Percentiles rank a stretch among this genome's conserved stretches.
Conservation (phyloP, 2,329 filamentous ascomycete genomes). For the Phaeoacremonium minimum region DNA sequence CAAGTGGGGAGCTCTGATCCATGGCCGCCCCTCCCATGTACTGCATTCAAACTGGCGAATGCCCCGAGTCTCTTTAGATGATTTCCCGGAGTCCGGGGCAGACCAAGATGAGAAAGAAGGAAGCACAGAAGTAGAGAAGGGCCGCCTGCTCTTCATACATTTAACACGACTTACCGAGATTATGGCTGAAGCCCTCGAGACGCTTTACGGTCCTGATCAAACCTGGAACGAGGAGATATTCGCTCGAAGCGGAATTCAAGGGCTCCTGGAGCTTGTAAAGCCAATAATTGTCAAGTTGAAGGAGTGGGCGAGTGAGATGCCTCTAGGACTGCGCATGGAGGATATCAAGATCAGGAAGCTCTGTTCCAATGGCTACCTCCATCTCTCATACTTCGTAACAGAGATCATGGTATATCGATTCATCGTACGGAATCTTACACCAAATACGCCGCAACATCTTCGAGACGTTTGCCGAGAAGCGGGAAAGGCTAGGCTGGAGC, state of each 20-base stretch:
- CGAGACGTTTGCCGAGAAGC: constrained; percentile 28
- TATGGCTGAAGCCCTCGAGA: constrained; percentile 44
- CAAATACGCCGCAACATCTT: constrained; percentile 21
- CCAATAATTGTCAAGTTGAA: constrained; percentile 18
- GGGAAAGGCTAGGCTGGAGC: constrained; percentile 31
- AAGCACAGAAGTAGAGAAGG: constrained; percentile 37
- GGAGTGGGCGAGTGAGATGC: constrained; percentile 15
- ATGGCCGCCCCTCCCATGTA: constrained; percentile 67
- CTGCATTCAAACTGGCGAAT: constrained; percentile 62
- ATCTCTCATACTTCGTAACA: constrained; percentile 46
- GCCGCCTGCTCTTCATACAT: constrained; percentile 43
- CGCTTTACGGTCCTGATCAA: constrained; percentile 37
- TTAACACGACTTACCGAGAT: constrained; percentile 46
- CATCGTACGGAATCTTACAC: constrained; percentile 37
- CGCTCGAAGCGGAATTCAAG: constrained; percentile 9
- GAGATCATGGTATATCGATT: constrained; percentile 47
- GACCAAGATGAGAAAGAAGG: constrained; percentile 31
- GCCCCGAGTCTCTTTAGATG: constrained; percentile 45
- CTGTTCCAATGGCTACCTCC: constrained; percentile 35
- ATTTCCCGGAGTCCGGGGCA: constrained; percentile 48
- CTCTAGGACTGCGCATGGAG: constrained; percentile 15
- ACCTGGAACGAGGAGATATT: constrained; percentile 9
- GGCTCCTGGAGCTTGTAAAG: constrained; percentile 16
- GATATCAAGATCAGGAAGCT: constrained; percentile 16
- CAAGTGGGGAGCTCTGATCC: constrained; percentile 73